Base-by-base conservation (phyloP, 306 rosid genomes). In the Sophora flavescens region DNA sequence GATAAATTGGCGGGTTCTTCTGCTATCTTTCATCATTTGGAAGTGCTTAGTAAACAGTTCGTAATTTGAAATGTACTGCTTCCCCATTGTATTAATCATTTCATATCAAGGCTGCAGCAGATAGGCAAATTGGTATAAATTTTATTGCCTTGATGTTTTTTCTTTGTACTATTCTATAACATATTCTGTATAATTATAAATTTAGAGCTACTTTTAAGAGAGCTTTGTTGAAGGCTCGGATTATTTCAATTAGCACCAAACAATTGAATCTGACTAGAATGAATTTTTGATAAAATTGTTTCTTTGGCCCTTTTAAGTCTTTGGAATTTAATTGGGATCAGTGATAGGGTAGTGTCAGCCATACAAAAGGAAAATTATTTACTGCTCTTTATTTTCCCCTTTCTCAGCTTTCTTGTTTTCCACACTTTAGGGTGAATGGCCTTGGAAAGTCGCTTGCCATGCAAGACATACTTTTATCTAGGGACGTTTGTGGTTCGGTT, bases 81-180 rank as follows among this genome's bases (percentile, higher is more conserved):
- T 10, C 68, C 68, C 71, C 56, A 22, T 75, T 87, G 93, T 86
- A 86, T 45, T 83, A 88, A 87, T 78, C 66, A 47, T 71, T 50
- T 75, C 69, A 74, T 74, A 28, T 70, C 80, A 62, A 74, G 83
- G 90, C 75, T 77, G 74, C 80, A 60, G 57, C 83, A 79, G 85
- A 83, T 81, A 85, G 83, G 93, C 81, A 89, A 80, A 67, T 74
- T 51, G 78, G 51, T 80, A 75, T 68, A 78, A 81, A 81, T 72
- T 79, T 72, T 76, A 74, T 83, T 78, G 83, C 80, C 84, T 78
- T 88, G 82, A 68, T 74, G 38, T 22, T 58, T 59, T 36, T 78
- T 51, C 50, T 74, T 71, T 72, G 87, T 84, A 89, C 86, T 85
- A 64, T 80, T 75, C 69, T 22, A 22, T 66, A 62, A 79, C 56